phyloP scores from a whole-genome alignment of 2,329 filamentous ascomycete species.

The Fonsecaea erecta region DNA sequence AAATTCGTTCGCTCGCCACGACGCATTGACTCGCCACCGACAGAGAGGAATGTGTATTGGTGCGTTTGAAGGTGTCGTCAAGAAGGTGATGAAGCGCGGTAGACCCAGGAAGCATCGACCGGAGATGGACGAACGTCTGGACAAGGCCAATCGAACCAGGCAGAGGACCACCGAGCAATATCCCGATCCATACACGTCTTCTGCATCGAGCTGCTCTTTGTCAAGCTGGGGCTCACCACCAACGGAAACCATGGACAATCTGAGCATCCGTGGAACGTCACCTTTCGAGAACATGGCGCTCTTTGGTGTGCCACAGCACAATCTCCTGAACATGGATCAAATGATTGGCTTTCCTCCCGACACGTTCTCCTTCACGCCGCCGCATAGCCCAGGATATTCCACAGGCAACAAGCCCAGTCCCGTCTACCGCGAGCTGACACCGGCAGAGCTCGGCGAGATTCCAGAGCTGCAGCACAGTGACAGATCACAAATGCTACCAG shows the following conservation, averaged over 20 bases:
- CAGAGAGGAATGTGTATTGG: conserved; percentile 97
- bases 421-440: conserved; percentile 45
- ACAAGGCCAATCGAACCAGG: conserved; percentile 62
- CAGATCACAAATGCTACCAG: conserved; percentile 29
- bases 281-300: conserved; percentile 40
- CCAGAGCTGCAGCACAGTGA: conserved; percentile 14
- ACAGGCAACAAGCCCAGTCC: conserved; percentile 47
- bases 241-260: conserved; percentile 47
- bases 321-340: conserved; percentile 24
- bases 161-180: conserved; percentile 27
- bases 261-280: conserved; percentile 46
- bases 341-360: conserved; percentile 44
- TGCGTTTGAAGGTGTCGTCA: conserved; percentile 80
- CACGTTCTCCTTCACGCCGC: conserved; percentile 54
- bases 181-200: conserved; percentile 45
- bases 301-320: conserved; percentile 32
- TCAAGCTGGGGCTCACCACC: conserved; percentile 50
- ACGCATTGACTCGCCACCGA: conserved; percentile 89
- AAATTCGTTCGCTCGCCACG: conserved; percentile 91
- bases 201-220: conserved; percentile 45
- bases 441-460: conserved; percentile 37
- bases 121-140: conserved; percentile 61
- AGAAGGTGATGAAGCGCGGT: conserved; percentile 69
- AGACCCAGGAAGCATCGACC: conserved; percentile 67
- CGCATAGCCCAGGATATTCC: conserved; percentile 51